Evolutionary conservation across 1,284 basidiomycete genomes (phyloP).

Genomic region (Pulveroboletus sp.): DNA sequence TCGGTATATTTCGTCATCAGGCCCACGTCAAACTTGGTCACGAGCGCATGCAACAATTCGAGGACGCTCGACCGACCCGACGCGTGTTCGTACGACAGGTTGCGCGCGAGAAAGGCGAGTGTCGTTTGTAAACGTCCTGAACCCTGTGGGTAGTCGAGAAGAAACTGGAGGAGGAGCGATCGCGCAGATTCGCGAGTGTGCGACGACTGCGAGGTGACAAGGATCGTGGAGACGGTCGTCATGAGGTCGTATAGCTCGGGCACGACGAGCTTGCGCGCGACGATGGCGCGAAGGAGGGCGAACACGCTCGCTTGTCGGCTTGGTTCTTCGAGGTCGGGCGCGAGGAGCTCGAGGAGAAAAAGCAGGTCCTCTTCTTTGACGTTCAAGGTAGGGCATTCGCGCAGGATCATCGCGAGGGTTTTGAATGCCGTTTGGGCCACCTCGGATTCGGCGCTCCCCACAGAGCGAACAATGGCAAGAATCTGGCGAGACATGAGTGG

Average conservation of each 20-base stretch:
- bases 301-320: conserved; percentile 88
- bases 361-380: conserved; percentile 89
- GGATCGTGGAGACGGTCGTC: conserved; percentile 91
- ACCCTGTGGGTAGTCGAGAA: conserved; percentile 98
- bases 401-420: conserved; percentile 82
- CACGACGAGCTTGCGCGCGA: conserved; percentile 88
- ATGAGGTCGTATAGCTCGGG: conserved; percentile 98
- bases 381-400: conserved; percentile 79
- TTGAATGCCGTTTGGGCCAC: conserved; percentile 88
- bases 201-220: conserved; percentile 91
- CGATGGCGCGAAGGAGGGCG: conserved; percentile 88
- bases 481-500: conserved; percentile 88
- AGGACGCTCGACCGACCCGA: conserved; percentile 90
- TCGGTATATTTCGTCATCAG: conserved; percentile 85
- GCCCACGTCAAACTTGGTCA: conserved; percentile 82
- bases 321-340: conserved; percentile 93
- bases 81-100: conserved; percentile 90
- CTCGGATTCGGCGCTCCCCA: conserved; percentile 89
- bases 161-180: conserved; percentile 88
- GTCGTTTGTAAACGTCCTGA: conserved; percentile 86
- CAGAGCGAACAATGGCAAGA: conserved; percentile 81
- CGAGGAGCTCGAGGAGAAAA: conserved; percentile 83
- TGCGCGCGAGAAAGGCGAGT: conserved; percentile 93
- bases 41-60: conserved; percentile 83
- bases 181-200: conserved; percentile 93